phyloP scores from a whole-genome alignment of 1,139 yeast species.

The Kurtzmaniella quercitrusa region DNA sequence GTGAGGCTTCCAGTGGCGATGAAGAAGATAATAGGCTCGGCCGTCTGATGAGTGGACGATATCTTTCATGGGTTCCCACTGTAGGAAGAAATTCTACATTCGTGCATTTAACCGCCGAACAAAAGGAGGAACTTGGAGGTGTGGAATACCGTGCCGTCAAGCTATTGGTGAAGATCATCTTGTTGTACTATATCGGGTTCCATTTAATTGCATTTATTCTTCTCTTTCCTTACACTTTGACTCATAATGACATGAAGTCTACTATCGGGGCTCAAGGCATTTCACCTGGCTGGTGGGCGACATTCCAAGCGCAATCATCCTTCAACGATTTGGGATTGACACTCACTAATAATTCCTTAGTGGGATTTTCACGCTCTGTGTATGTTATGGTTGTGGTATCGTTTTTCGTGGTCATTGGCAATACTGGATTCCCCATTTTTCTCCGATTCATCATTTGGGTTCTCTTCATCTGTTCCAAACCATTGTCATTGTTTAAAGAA shows the following conservation, averaged over 20 bases:
- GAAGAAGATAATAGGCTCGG: slow-evolving; percentile 14
- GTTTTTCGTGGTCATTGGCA: slow-evolving; percentile 80
- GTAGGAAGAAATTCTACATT: slow-evolving; percentile 95
- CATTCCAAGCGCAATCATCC: slow-evolving; percentile 71
- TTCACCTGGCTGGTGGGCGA: slow-evolving; percentile 87
- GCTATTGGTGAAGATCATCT: slow-evolving; percentile 62
- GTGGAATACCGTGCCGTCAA: slow-evolving; percentile 92
- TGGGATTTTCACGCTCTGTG: slow-evolving; percentile 54
- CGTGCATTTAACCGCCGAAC: slow-evolving; percentile 73
- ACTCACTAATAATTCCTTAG: slow-evolving; percentile 75
- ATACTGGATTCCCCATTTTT: slow-evolving; percentile 87
- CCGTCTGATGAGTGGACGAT: slow-evolving; percentile 48
- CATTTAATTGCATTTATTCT: slow-evolving; percentile 57
- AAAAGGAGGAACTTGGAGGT: slow-evolving; percentile 93
- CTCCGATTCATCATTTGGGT: slow-evolving; percentile 81
- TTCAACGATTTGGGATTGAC: slow-evolving; percentile 86
- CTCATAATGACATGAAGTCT: slow-evolving; percentile 35
- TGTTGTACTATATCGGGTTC: slow-evolving; percentile 69
- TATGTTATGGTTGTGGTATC: slow-evolving; percentile 61
- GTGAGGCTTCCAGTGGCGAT: slow-evolving; percentile 14
- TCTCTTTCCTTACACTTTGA: slow-evolving; percentile 63
- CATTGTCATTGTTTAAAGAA: slow-evolving; percentile 62
- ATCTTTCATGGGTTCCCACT: slow-evolving; percentile 87
- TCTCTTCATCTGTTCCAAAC: slow-evolving; percentile 62
- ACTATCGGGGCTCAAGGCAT: slow-evolving; percentile 52